A percentile compares a stretch with the other conserved stretches of the same genome.
Evolutionary conservation across 345 rosid species (phyloP).

Genomic region (Dipteronia dyeriana): DNA sequence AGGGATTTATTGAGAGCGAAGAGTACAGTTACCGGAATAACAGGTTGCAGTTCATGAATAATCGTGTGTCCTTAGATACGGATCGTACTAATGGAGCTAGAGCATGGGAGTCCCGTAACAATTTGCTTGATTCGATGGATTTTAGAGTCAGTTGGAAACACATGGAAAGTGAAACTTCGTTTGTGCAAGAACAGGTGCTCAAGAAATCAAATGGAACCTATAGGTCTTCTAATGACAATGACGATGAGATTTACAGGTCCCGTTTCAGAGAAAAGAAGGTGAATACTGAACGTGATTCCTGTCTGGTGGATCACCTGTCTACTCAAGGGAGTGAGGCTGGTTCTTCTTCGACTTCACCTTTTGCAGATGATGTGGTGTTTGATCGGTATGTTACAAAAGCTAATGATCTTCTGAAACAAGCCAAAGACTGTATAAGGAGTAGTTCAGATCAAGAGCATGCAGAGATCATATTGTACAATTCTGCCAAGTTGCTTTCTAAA

Average conservation of each 20-base stretch:
- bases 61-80: conserved; percentile 26
- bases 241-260: conserved; percentile 31
- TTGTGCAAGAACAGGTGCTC: conserved; percentile 33
- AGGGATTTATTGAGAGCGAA: conserved; percentile 30
- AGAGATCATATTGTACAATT: conserved; percentile 44
- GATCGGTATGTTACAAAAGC: conserved; percentile 57
- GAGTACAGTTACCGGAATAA: conserved; percentile 31
- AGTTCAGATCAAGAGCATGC: conserved; percentile 42
- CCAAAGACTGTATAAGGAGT: conserved; percentile 43
- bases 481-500: conserved; percentile 52
- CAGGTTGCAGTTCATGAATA: conserved; percentile 32
- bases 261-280: conserved; percentile 24
- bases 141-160: conserved; percentile 33
- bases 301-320: conserved; percentile 19
- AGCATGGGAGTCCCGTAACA: conserved; percentile 35
- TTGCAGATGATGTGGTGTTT: conserved; percentile 51
- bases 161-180: conserved; percentile 42
- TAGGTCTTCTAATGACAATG: conserved; percentile 33
- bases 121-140: conserved; percentile 39
- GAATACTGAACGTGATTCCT: conserved; percentile 25
- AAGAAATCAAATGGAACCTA: conserved; percentile 35
- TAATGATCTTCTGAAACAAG: conserved; percentile 51
- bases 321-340: conserved; percentile 23
- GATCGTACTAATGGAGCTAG: conserved; percentile 26
- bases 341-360: conserved; percentile 39